Evolutionary conservation across 805 yeast genomes (phyloP).

Genomic region (Myxozyma geophila): DNA sequence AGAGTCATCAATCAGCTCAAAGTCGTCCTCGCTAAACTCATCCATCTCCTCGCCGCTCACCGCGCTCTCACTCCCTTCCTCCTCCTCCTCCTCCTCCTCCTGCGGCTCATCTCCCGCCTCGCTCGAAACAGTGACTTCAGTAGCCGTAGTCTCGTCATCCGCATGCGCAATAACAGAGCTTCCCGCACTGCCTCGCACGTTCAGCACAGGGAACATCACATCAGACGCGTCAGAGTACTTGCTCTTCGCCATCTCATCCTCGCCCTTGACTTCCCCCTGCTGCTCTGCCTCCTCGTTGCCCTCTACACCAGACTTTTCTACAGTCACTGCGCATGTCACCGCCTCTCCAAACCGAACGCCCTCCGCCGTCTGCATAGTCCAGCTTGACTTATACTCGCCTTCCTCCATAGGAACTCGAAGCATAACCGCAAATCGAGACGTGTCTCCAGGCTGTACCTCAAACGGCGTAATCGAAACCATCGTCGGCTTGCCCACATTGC

Average conservation of each 20-base stretch:
- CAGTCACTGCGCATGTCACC: conserved; percentile 26
- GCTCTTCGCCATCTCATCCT: conserved; percentile 31
- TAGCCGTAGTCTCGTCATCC: conserved; percentile 13
- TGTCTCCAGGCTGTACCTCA: conserved; percentile 26
- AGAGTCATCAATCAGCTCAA: conserved; percentile 21
- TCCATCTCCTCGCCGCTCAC: conserved; percentile 14
- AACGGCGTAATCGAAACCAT: conserved; percentile 22
- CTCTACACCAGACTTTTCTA: conserved; percentile 5
- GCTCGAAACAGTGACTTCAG: conserved; percentile 10
- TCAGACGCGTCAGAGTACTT: conserved; percentile 34
- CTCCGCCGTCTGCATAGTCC: conserved; percentile 26
- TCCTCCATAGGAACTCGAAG: conserved; percentile 18
- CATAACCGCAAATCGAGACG: conserved; percentile 32
- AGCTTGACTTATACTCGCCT: conserved; percentile 25
- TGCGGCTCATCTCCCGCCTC: not conserved
- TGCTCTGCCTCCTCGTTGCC: not conserved
- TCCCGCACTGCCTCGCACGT: conserved; percentile 6
- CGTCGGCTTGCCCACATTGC: not conserved
- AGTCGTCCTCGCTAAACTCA: conserved; percentile 21
- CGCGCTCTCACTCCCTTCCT: not conserved
- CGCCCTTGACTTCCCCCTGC: not conserved
- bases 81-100: conserved; percentile 15
- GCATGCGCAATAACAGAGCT: conserved; percentile 22
- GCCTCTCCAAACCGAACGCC: conserved; percentile 32
- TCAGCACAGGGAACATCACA: conserved; percentile 29